These are phyloP conservation scores for Mycena alexandri DNA, from an alignment of 768 basidiomycete species.

Conservation along the genomic window DNA sequence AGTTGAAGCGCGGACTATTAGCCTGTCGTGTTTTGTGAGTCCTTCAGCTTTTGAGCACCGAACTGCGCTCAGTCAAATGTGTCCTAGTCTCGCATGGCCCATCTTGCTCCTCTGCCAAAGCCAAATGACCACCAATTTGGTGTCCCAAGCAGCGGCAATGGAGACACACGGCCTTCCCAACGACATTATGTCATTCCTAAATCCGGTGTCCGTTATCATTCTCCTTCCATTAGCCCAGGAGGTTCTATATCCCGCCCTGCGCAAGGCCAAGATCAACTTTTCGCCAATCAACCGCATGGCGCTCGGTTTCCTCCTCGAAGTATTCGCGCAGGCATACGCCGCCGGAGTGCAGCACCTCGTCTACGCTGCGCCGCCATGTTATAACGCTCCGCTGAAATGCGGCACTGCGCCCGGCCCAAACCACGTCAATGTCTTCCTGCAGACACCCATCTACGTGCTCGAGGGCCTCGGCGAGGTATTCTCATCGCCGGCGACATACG, in stretches of 20 bases:
- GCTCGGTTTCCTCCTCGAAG: conserved; percentile 27
- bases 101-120: conserved; percentile 28
- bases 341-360: conserved; percentile 14
- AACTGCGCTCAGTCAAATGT: too few relatives aligned
- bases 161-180: conserved; percentile 31
- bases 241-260: conserved; percentile 26
- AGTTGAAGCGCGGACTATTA: conserved; percentile 30
- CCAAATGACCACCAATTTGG: conserved; percentile 27
- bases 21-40: conserved; percentile 33
- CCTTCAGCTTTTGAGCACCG: background rate
- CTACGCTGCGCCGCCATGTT: conserved; percentile 19
- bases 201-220: conserved; percentile 24
- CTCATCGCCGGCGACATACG: conserved; percentile 29
- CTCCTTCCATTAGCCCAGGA: conserved; percentile 23
- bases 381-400: conserved; percentile 18
- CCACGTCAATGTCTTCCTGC: conserved; percentile 18
- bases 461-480: conserved; percentile 35
- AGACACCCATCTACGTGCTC: conserved; percentile 30
- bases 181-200: conserved; percentile 24
- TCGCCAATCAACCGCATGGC: conserved; percentile 34
- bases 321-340: conserved; percentile 27
- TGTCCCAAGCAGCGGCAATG: conserved; percentile 30
- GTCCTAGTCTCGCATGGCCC: conserved; percentile 32
- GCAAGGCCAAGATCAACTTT: conserved; percentile 23
- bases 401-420: conserved; percentile 10